Evolutionary conservation across 2,329 filamentous ascomycete genomes (phyloP), one percentile per base, ranked within the genome.

Genomic region (Diplodia seriata): DNA sequence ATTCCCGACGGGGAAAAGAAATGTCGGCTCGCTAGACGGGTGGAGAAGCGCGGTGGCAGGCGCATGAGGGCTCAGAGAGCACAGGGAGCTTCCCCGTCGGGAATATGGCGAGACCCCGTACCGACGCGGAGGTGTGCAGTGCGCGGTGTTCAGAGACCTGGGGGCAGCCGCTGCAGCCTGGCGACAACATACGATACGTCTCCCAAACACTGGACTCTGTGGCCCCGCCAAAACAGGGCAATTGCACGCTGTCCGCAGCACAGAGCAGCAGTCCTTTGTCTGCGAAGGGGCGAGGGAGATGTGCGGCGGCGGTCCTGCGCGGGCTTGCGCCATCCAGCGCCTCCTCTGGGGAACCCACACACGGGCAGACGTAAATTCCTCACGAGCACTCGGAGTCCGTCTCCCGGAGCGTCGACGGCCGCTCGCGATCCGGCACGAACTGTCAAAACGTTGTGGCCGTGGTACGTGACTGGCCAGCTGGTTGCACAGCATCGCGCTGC

Each of bases 371-470:
- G 6, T 23, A n/a, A 38, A 38, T 63, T 63, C 59, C 59, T 38
- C 59, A 63, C 20, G 57, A 23, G 38, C n/a, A 38, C 57, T 15
- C 31, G 36, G 59, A 29, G 59, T 51, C 57, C 14, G 31, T 38
- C 43, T 29, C 12, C 54, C 40, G n/a, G 38, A 11, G 64, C 20
- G 18, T 20, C 53, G 11, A n/a, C 11, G 33, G 29, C 53, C 31
- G 18, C 33, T 23, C 18, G 33, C 54, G 3, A 15, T 47, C 64
- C 53, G 54, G 53, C 26, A 57, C 31, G 55, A 49, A 59, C 54
- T 67, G 64, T 56, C 64, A 67, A 67, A 59, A 67, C 40, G 55
- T 33, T 43, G 33, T 67, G 54, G 54, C 54, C 36, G 40, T 57
- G 43, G 40, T 59, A 66, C 53, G 29, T 49, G 53, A 40, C 33